Evolutionary conservation across 257 asterid species (phyloP).

Genomic region (Vinca minor): DNA sequence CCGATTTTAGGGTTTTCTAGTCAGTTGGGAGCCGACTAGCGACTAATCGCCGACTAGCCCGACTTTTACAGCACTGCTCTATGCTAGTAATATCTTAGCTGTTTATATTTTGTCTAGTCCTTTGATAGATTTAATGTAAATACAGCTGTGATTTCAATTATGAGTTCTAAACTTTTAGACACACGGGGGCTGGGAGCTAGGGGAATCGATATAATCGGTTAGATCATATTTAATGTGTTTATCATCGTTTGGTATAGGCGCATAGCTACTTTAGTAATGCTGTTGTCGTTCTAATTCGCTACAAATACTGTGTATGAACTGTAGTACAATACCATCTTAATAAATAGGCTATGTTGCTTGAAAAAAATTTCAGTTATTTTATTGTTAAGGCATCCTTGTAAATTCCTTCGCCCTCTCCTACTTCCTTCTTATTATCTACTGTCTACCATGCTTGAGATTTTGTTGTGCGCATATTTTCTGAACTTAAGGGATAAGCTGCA

Average conservation of each 20-base stretch:
- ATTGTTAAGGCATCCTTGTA: too few relatives aligned
- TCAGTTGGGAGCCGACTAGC: too few relatives aligned
- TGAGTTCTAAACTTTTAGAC: too few relatives aligned
- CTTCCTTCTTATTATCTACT: neutral
- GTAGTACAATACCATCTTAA: neutral
- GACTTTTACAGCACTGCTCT: too few relatives aligned
- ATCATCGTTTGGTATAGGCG: too few relatives aligned
- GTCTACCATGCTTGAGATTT: neutral
- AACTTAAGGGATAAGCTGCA: conserved; percentile 15
- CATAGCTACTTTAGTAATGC: too few relatives aligned
- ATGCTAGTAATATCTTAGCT: neutral
- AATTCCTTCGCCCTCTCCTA: neutral
- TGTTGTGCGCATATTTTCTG: neutral
- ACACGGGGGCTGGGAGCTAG: neutral
- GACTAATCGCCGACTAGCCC: too few relatives aligned
- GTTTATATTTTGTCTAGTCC: neutral
- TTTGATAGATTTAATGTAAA: too few relatives aligned
- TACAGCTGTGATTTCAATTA: neutral
- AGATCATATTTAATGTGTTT: neutral
- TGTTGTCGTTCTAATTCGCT: too few relatives aligned
- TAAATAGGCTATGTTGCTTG: neutral
- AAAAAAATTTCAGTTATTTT: too few relatives aligned
- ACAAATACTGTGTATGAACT: neutral
- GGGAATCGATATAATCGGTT: neutral
- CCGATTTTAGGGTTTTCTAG: too few relatives aligned